Evolutionary conservation across 495 filamentous ascomycete species (phyloP), one percentile per base, ranked within the genome.

Genomic region (Lasiosphaeria hispida): DNA sequence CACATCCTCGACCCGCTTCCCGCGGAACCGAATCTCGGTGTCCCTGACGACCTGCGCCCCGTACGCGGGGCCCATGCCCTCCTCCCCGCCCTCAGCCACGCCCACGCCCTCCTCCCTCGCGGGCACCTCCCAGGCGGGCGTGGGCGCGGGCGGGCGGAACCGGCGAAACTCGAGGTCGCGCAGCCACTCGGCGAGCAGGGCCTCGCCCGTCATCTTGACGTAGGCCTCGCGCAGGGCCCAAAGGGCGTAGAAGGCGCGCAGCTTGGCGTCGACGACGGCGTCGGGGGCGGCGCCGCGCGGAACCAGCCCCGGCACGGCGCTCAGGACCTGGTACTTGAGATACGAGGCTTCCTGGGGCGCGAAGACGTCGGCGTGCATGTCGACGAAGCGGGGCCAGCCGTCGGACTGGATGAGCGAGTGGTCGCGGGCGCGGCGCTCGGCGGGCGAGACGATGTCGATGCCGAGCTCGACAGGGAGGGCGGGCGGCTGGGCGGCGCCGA

Each of bases 181-280:
- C 53, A 96, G 69, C 91, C 91, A 96, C 2, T 80, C 76, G 3
- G 91, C 91, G 36, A 96, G 74, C 48, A 97, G 75, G 14, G 90
- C 92, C 63, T 96, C 91, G 33, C 92, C 92, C 8, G 89, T 91
- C 82, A 97, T 84, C 80, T 97, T 97, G 60, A 97, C 84, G 73
- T 92, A 97, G 0, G 92, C 89, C 73, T 96, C 92, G 62, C 94
- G 89, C 53, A 94, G 77, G 53, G 87, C 90, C 90, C 90, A 96
- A 61, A 87, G 88, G 2, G 91, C 85, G 65, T 94, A 96, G 70
- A 97, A 97, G 5, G 85, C 75, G 2, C 92, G 78, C 41, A 95
- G 75, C 64, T 69, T 71, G 37, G 55, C 70, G 47, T 75, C 73
- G 3, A 60, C 39, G 2, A 61, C 53, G 48, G 55, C 33, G 58